Evolutionary conservation across 306 rosid genomes (phyloP).

Genomic region (Lablab purpureus): DNA sequence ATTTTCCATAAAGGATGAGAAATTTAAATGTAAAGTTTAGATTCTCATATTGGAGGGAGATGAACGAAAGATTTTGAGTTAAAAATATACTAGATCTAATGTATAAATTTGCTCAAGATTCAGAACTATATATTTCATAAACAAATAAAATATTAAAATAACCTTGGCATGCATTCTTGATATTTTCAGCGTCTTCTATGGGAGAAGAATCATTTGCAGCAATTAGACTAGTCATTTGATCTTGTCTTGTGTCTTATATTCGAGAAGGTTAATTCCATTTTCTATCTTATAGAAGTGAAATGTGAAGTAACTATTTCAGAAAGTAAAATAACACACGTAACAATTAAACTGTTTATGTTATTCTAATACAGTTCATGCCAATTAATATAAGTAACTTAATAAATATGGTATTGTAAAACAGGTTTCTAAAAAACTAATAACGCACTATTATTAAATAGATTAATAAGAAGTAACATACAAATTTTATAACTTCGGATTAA

Average conservation of each 20-base stretch:
- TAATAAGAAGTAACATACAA: background rate
- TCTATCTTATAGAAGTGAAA: constrained; percentile 43
- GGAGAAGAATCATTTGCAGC: constrained; percentile 53
- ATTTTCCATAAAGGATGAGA: background rate
- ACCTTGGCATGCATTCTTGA: constrained; percentile 68
- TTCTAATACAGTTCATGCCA: background rate
- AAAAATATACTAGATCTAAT: no score
- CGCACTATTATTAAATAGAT: background rate
- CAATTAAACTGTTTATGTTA: constrained; percentile 1
- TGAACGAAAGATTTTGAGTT: no score
- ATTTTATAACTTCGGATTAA: background rate
- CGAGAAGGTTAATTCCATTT: background rate
- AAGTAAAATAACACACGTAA: background rate
- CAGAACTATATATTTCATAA: no score
- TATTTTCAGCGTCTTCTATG: constrained; percentile 59
- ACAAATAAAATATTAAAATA: background rate
- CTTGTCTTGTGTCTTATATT: constrained; percentile 11
- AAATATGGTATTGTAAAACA: background rate
- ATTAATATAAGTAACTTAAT: constrained; percentile 30
- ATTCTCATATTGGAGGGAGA: no score
- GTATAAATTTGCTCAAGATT: no score
- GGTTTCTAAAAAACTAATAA: background rate
- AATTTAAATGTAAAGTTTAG: no score
- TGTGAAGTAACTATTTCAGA: constrained; percentile 13
- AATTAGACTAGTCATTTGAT: constrained; percentile 54